Evolutionary conservation across 257 asterid genomes (phyloP), one percentile per base, ranked within the genome.

Genomic region (Scutellaria baicalensis): DNA sequence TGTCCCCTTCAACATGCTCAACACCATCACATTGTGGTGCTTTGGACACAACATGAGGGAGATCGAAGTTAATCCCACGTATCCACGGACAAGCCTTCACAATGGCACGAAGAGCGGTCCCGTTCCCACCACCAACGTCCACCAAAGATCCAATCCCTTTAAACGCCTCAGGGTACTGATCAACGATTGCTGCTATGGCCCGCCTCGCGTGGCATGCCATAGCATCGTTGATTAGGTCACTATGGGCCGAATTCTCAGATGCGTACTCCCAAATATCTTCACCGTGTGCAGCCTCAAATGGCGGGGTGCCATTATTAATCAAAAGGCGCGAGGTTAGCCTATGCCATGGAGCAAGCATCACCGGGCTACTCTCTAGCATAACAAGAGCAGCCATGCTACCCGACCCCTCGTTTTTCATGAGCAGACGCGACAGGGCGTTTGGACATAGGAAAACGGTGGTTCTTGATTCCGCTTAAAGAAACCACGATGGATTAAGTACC

Each of bases 71-170:
- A 38, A 88, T 81, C 72, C 92, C 94, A 6, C 11, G 78, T 51
- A 86, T 81, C 85, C 80, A 76, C 0, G 94, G 92, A 18, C 74
- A 85, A 16, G 82, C 83, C 69, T 74, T 73, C 0, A 86, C 69
- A 59, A 90, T 42, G 0, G 72, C 65, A 6, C 73, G 27, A 1
- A 90, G 74, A 5, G 90, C 57, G 0, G 89, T 85, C 17, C 92
- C 97, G 20, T 88, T 76, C 0, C 97, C 90, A 6, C 97, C 96
- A 8, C 97, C 96, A 10, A 90, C 94, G 23, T 90, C 97, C 60
- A 88, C 96, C 77, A 88, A 8, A 0, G 80, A 38, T 0, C 54
- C 31, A 0, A 85, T 27, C 78, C 91, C 95, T 5, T 79, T 11
- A 5, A 89, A 87, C 31, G 66, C 85, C 71, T 80, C 77, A 0